A percentile compares a stretch with the other conserved stretches of the same genome.
phyloP scores from a whole-genome alignment of 495 filamentous ascomycete genomes.

The Cercophora sp. region DNA sequence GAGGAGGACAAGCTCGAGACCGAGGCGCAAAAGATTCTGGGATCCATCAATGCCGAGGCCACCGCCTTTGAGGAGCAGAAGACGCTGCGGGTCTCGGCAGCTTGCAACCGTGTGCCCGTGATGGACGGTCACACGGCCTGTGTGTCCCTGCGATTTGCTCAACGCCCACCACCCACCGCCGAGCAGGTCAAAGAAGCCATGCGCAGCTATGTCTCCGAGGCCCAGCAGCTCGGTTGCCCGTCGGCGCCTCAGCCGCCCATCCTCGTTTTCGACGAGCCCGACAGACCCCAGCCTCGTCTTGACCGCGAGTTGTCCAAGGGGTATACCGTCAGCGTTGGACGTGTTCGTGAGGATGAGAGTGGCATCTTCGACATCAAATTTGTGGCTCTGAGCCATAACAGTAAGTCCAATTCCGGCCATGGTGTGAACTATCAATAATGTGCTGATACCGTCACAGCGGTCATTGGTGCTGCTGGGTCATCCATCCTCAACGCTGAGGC shows the following conservation, averaged over 20 bases:
- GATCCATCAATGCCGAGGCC: slow-evolving; percentile 57
- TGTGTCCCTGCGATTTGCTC: slow-evolving; percentile 70
- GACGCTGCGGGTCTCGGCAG: slow-evolving; percentile 65
- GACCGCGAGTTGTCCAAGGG: slow-evolving; percentile 71
- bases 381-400: slow-evolving; percentile 80
- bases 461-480: slow-evolving; percentile 91
- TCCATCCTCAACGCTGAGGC: slow-evolving; percentile 94
- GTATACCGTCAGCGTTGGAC: slow-evolving; percentile 78
- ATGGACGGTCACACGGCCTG: slow-evolving; percentile 83
- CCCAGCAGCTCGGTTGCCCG: slow-evolving; percentile 67
- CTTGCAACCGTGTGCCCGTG: slow-evolving; percentile 79
- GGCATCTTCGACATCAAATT: slow-evolving; percentile 82
- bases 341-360: slow-evolving; percentile 67
- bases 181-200: slow-evolving; percentile 67
- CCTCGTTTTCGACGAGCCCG: slow-evolving; percentile 71
- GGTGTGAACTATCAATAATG: not conserved
- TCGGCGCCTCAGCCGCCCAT: slow-evolving; percentile 73
- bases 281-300: slow-evolving; percentile 79
- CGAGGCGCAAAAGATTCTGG: slow-evolving; percentile 82
- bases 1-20: slow-evolving; percentile 87
- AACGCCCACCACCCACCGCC: slow-evolving; percentile 48
- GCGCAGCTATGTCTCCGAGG: slow-evolving; percentile 69
- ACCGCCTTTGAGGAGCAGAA: slow-evolving; percentile 63
- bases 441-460: slow-evolving; percentile 45
- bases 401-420: slow-evolving; percentile 43